phyloP scores from a whole-genome alignment of 2,329 filamentous ascomycete genomes.

The Ceratocystis smalleyi region DNA sequence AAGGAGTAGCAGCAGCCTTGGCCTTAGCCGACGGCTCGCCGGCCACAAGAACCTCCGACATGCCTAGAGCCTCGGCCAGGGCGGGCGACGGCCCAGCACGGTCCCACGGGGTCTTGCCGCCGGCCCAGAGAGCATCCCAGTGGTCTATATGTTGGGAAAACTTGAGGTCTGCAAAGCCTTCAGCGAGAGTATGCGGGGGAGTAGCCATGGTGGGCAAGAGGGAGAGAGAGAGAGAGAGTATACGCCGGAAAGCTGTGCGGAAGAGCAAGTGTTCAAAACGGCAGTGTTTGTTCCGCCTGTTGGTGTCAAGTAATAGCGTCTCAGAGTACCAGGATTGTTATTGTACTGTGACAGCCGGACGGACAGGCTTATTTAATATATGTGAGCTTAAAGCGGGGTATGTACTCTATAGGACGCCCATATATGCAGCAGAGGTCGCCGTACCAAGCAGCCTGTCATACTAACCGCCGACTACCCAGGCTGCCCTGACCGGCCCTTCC shows the following conservation, averaged over 20 bases:
- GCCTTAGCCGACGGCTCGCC: conserved; percentile 18
- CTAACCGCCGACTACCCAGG: no score
- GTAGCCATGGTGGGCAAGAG: neutral
- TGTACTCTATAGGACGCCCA: neutral
- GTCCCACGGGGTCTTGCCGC: conserved; percentile 39
- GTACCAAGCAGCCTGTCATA: no score
- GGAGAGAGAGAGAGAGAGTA: no score
- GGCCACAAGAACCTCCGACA: conserved; percentile 17
- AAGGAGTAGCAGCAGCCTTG: no score
- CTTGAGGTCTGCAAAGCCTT: neutral
- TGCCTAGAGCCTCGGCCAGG: conserved; percentile 35
- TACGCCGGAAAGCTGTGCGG: no score
- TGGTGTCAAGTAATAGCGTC: no score
- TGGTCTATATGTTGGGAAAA: conserved; percentile 23
- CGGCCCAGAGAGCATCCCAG: conserved; percentile 36
- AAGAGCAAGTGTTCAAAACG: neutral
- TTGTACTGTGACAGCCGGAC: neutral
- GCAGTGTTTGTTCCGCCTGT: neutral
- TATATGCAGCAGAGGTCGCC: neutral
- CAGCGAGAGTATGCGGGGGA: neutral
- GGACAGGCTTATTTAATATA: neutral
- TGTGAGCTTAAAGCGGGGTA: no score
- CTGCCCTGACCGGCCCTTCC: no score
- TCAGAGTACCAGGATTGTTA: neutral
- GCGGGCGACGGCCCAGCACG: conserved; percentile 37